Evolutionary conservation across 805 yeast species (phyloP).

Genomic region (Lachancea kluyveri): DNA sequence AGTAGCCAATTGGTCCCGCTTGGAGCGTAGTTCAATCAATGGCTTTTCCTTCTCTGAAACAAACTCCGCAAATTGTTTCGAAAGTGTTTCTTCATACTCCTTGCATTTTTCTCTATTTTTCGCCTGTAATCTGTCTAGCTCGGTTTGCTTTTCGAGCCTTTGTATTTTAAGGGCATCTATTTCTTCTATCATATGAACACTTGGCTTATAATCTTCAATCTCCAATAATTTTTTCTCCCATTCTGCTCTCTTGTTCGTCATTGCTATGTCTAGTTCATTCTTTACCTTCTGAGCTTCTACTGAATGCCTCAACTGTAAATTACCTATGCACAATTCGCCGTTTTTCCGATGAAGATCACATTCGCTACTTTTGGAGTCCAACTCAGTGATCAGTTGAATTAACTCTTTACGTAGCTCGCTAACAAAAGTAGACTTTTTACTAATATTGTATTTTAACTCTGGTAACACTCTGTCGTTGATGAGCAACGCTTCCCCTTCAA

Average conservation of each 20-base stretch:
- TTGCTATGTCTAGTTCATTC: conserved; percentile 16
- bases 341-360: conserved; percentile 13
- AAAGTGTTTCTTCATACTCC: conserved; percentile 10
- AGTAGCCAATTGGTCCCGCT: too few relatives aligned
- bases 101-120: conserved; percentile 12
- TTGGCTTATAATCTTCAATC: conserved; percentile 26
- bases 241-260: conserved; percentile 12
- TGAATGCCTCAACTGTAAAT: conserved; percentile 18
- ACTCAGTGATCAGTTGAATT: conserved; percentile 12
- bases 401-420: conserved; percentile 19
- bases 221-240: conserved; percentile 21
- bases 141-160: conserved; percentile 14
- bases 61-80: conserved; percentile 19
- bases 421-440: conserved; percentile 17
- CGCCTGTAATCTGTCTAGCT: conserved; percentile 10
- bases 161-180: conserved; percentile 24
- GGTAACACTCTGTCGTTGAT: conserved; percentile 20
- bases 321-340: conserved; percentile 17
- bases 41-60: conserved; percentile 19
- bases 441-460: conserved; percentile 19
- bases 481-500: conserved; percentile 20
- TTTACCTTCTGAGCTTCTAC: conserved; percentile 20
- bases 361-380: conserved; percentile 17
- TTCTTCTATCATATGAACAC: conserved; percentile 25
- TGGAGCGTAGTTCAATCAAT: conserved; percentile 16